Conservation (phyloP, 2,329 filamentous ascomycete genomes). For the Colletotrichum eremochloae region DNA sequence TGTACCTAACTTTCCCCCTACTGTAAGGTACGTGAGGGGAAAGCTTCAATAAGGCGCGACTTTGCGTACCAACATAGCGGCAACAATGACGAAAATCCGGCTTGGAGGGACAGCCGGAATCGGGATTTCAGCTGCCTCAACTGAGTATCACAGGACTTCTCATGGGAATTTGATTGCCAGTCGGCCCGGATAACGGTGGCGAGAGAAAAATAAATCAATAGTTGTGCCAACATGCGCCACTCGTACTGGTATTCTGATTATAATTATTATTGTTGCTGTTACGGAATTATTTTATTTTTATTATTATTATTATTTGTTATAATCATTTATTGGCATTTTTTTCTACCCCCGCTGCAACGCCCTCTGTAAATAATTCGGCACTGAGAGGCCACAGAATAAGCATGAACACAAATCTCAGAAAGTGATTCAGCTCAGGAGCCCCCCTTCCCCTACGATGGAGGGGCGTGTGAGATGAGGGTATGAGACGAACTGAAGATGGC, state of each 20-base stretch:
- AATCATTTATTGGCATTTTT: background rate
- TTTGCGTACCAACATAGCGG: background rate
- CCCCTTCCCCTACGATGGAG: background rate
- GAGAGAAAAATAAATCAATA: background rate
- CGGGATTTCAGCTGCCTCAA: slow-evolving; percentile 2
- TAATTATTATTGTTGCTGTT: no score
- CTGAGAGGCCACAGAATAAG: slow-evolving; percentile 35
- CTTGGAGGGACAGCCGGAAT: background rate
- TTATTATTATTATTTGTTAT: background rate
- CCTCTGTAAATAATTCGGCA: background rate
- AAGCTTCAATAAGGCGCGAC: background rate
- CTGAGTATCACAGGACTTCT: background rate
- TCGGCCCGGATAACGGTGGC: background rate
- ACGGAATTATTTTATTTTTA: background rate
- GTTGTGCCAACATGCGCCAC: background rate
- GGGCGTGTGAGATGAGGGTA: slow-evolving; percentile 29
- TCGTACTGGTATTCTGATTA: background rate
- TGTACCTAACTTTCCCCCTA: background rate
- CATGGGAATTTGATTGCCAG: background rate
- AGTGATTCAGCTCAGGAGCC: background rate
- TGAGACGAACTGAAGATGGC: slow-evolving; percentile 8
- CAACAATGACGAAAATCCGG: background rate
- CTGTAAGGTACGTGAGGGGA: slow-evolving; percentile 19
- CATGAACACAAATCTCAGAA: slow-evolving; percentile 39
- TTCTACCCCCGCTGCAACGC: background rate